phyloP scores from a whole-genome alignment of 257 asterid species.

The Solanum tacnaense region DNA sequence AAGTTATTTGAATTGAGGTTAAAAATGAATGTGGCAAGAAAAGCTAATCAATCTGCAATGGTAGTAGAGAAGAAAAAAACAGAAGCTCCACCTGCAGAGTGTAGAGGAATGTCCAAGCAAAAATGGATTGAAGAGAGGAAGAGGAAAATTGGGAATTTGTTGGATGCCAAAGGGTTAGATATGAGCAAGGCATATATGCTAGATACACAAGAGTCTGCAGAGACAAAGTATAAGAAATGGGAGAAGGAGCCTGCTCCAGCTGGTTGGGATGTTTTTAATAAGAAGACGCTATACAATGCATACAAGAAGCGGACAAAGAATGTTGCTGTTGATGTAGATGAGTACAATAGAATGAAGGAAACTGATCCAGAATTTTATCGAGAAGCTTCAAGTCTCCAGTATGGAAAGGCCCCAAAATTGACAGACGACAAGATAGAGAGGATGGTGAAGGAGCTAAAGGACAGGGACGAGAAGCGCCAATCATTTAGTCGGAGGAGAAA shows the following conservation, averaged over 20 bases:
- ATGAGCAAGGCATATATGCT: conserved; percentile 88
- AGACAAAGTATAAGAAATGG: conserved; percentile 84
- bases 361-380: conserved; percentile 32
- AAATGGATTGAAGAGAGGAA: conserved; percentile 95
- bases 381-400: conserved; percentile 85
- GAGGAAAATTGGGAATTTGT: conserved; percentile 78
- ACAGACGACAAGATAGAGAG: conserved; percentile 62
- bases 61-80: conserved; percentile 67
- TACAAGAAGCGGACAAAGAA: conserved; percentile 78
- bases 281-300: conserved; percentile 63
- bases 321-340: conserved; percentile 52
- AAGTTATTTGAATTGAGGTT: neutral
- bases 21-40: conserved; percentile 56
- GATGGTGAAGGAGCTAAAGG: conserved; percentile 85
- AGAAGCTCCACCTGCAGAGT: conserved; percentile 6
- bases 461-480: conserved; percentile 67
- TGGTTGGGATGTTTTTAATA: conserved; percentile 97
- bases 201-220: conserved; percentile 81
- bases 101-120: conserved; percentile 6
- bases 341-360: conserved; percentile 72
- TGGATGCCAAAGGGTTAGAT: conserved; percentile 87
- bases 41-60: conserved; percentile 91
- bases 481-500: conserved; percentile 91
- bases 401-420: neutral
- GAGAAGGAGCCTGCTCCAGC: conserved; percentile 89